Conservation (phyloP, 2,329 filamentous ascomycete genomes). For the Colletotrichum shisoi region DNA sequence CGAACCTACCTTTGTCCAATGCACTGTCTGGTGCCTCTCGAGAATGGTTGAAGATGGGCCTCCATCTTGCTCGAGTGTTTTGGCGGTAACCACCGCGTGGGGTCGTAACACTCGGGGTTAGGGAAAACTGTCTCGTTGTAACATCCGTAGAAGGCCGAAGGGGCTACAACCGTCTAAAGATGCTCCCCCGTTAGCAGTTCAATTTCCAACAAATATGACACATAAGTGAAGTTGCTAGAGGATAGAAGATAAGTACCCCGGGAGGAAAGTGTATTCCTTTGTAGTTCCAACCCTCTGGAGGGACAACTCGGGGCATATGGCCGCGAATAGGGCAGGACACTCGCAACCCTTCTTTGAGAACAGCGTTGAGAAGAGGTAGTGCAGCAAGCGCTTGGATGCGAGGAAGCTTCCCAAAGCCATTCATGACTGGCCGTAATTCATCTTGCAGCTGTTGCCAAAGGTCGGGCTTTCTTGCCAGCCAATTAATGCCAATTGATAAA, state of each 20-base stretch:
- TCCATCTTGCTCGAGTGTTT: slow-evolving; percentile 10
- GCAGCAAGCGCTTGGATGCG: slow-evolving; percentile 10
- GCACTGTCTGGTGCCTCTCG: slow-evolving; percentile 23
- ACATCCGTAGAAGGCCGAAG: slow-evolving; percentile 21
- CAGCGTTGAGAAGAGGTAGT: slow-evolving; percentile 26
- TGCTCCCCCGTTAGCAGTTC: not conserved
- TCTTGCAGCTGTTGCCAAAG: slow-evolving; percentile 2
- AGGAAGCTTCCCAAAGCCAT: not conserved
- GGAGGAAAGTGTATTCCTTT: slow-evolving; percentile 8
- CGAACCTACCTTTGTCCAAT: slow-evolving; percentile 26
- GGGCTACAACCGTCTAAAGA: slow-evolving; percentile 14
- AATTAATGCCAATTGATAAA: slow-evolving; percentile 16
- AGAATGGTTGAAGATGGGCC: slow-evolving; percentile 28
- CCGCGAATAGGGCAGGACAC: slow-evolving; percentile 26
- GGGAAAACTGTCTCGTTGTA: slow-evolving; percentile 21
- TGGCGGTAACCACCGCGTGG: not conserved
- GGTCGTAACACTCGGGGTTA: slow-evolving; percentile 17
- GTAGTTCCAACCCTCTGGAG: slow-evolving; percentile 22
- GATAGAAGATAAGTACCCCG: slow-evolving; percentile 6
- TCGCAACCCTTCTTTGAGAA: slow-evolving; percentile 32
- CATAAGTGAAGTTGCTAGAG: not conserved
- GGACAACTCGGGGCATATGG: slow-evolving; percentile 31
- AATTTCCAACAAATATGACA: not conserved
- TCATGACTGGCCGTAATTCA: not conserved
- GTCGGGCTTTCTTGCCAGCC: not conserved